phyloP scores from a whole-genome alignment of 1,139 yeast genomes.

The Geotrichum aggregatum region DNA sequence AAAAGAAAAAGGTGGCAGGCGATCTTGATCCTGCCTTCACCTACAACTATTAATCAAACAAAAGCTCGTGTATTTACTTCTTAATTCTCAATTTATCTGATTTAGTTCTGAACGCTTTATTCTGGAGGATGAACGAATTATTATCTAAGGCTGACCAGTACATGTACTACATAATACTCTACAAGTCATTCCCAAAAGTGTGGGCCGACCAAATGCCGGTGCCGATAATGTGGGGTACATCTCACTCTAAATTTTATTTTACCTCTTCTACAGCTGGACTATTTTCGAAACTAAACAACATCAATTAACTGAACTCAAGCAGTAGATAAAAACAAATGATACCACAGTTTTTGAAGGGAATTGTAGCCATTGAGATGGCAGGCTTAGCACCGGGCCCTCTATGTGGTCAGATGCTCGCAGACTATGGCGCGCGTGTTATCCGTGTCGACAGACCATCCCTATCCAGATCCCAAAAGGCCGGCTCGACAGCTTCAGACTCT shows the following conservation, averaged over 20 bases:
- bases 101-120: no score
- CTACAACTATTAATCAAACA: conserved; percentile 41
- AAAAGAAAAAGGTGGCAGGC: conserved; percentile 52
- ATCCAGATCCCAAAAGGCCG: no score
- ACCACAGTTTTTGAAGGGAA: conserved; percentile 12
- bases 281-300: background rate
- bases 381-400: conserved; percentile 30
- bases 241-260: background rate
- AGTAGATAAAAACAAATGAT: background rate
- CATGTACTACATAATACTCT: background rate
- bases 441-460: conserved; percentile 29
- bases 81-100: background rate
- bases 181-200: no score
- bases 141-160: no score
- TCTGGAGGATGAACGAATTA: no score
- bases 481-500: no score
- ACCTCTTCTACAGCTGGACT: background rate
- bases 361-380: conserved; percentile 26
- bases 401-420: conserved; percentile 33
- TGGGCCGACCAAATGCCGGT: background rate
- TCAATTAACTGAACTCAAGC: no score
- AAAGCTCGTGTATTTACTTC: background rate
- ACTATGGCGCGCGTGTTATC: conserved; percentile 40
- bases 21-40: conserved; percentile 62
- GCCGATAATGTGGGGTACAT: background rate